phyloP scores from a whole-genome alignment of 2,329 filamentous ascomycete species.

The Colletotrichum ledebouriae region DNA sequence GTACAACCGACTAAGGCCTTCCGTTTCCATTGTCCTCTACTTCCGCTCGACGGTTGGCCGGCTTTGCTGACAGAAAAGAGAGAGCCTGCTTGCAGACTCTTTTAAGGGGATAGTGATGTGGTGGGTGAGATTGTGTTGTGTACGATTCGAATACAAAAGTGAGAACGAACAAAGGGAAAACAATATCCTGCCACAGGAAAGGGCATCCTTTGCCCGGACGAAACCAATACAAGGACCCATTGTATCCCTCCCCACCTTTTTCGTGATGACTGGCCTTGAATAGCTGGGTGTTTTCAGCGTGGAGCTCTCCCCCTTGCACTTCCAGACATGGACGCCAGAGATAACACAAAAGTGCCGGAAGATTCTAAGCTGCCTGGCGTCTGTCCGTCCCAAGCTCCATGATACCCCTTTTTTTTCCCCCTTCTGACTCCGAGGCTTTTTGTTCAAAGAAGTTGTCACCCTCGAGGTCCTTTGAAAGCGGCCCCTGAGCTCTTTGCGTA shows the following conservation, averaged over 20 bases:
- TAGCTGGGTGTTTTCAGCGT: conserved; percentile 25
- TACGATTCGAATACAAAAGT: conserved; percentile 42
- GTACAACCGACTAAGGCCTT: conserved; percentile 31
- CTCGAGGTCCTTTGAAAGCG: conserved; percentile 37
- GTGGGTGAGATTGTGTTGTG: conserved; percentile 38
- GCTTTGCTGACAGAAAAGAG: conserved; percentile 37
- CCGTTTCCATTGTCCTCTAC: conserved; percentile 17
- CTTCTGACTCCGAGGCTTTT: conserved; percentile 51
- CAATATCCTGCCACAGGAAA: conserved; percentile 40
- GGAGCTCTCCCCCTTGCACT: conserved; percentile 15
- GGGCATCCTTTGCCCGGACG: conserved; percentile 30
- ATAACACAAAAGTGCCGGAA: conserved; percentile 33
- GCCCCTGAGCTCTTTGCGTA: conserved; percentile 45
- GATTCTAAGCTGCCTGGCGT: conserved; percentile 41
- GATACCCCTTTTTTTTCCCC: conserved; percentile 47
- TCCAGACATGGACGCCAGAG: conserved; percentile 24
- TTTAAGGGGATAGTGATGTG: background rate
- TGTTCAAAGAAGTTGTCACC: conserved; percentile 46
- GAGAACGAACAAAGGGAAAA: conserved; percentile 43
- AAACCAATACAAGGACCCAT: conserved; percentile 37
- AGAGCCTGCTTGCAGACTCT: conserved; percentile 41
- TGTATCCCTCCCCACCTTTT: conserved; percentile 40
- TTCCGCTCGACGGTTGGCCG: conserved; percentile 18
- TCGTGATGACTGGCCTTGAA: conserved; percentile 35
- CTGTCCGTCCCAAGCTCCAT: conserved; percentile 43